Evolutionary conservation across 768 basidiomycete species (phyloP).

Genomic region (Amanita inopinata): DNA sequence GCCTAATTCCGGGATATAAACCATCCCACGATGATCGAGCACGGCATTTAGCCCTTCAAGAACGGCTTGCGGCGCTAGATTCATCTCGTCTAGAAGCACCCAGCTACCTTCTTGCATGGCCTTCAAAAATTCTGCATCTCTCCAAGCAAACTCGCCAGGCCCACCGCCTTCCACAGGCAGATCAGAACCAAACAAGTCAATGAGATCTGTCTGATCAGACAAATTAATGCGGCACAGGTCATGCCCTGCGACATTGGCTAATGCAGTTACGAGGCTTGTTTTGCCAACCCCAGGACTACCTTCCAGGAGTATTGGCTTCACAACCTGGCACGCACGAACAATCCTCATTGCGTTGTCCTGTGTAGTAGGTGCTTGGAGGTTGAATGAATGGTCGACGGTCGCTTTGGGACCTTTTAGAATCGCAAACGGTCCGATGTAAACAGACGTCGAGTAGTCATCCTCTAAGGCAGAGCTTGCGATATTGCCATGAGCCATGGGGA

Average conservation of each 20-base stretch:
- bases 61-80: slow-evolving; percentile 92
- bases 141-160: slow-evolving; percentile 94
- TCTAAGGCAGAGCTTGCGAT: slow-evolving; percentile 17
- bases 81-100: slow-evolving; percentile 99
- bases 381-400: slow-evolving; percentile 43
- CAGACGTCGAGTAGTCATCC: slow-evolving; percentile 23
- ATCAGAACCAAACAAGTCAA: slow-evolving; percentile 94
- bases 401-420: slow-evolving; percentile 48
- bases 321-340: slow-evolving; percentile 78
- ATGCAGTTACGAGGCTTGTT: slow-evolving; percentile 83
- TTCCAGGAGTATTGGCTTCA: slow-evolving; percentile 89
- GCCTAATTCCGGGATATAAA: slow-evolving; percentile 91
- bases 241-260: slow-evolving; percentile 75
- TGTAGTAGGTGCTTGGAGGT: slow-evolving; percentile 83
- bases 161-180: slow-evolving; percentile 87
- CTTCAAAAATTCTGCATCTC: slow-evolving; percentile 89
- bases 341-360: slow-evolving; percentile 82
- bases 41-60: slow-evolving; percentile 96
- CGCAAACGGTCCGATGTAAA: slow-evolving; percentile 68
- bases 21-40: slow-evolving; percentile 89
- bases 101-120: slow-evolving; percentile 94
- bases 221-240: slow-evolving; percentile 87
- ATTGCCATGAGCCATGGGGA: slow-evolving; percentile 31
- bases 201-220: slow-evolving; percentile 95
- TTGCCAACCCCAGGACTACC: slow-evolving; percentile 99